Evolutionary conservation across 306 rosid species (phyloP).

Genomic region (Corylus americana): DNA sequence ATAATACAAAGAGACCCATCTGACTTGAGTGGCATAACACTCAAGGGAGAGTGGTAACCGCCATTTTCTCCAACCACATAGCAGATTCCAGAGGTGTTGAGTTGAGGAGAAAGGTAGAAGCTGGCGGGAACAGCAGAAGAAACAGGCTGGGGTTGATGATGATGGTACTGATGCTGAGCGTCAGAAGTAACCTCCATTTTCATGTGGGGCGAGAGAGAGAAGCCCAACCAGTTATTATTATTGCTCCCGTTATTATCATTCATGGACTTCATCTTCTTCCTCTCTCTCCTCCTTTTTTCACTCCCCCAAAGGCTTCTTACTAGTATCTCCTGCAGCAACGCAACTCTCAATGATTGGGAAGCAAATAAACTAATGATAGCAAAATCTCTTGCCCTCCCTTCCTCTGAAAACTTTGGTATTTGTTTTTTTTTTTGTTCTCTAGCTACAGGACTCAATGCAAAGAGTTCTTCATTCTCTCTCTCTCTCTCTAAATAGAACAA

Average conservation of each 20-base stretch:
- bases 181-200: constrained; percentile 67
- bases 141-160: constrained; percentile 41
- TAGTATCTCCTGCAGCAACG: constrained; percentile 32
- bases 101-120: constrained; percentile 49
- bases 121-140: constrained; percentile 43
- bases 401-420: constrained; percentile 10
- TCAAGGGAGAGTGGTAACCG: constrained; percentile 57
- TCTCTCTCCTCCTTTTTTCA: constrained; percentile 10
- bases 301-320: constrained; percentile 25
- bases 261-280: constrained; percentile 63
- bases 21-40: constrained; percentile 89
- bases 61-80: constrained; percentile 53
- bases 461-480: constrained; percentile 14
- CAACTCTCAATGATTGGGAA: constrained; percentile 62
- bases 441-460: constrained; percentile 18
- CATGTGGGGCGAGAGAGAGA: constrained; percentile 93
- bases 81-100: constrained; percentile 42
- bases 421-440: constrained; percentile 34
- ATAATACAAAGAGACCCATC: constrained; percentile 92
- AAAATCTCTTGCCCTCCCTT: constrained; percentile 25
- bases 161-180: constrained; percentile 35
- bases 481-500: constrained; percentile 35
- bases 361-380: constrained; percentile 56
- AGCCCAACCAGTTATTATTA: constrained; percentile 80
- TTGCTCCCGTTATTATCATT: constrained; percentile 44